Evolutionary conservation across 768 basidiomycete genomes (phyloP).

Genomic region (Suillus americanus): DNA sequence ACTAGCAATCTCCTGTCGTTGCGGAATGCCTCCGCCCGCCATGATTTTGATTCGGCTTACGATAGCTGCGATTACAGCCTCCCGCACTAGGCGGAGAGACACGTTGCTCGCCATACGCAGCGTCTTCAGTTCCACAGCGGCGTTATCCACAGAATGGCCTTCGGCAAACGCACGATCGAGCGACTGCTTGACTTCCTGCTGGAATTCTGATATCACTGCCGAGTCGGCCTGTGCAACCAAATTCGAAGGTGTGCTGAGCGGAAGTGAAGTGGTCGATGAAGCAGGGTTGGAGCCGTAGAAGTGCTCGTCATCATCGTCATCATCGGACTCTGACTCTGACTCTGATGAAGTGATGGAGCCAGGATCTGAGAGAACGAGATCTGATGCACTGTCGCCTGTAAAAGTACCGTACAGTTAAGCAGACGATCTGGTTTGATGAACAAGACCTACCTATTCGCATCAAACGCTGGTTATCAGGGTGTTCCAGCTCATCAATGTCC

Average conservation of each 20-base stretch:
- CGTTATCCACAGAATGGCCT: slow-evolving; percentile 89
- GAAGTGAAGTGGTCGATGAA: slow-evolving; percentile 50
- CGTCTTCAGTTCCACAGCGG: slow-evolving; percentile 92
- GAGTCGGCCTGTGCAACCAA: slow-evolving; percentile 38
- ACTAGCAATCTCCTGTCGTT: slow-evolving; percentile 62
- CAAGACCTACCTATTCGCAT: slow-evolving; percentile 66
- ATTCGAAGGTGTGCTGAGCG: slow-evolving; percentile 39
- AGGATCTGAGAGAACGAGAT: slow-evolving; percentile 60
- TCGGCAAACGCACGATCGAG: slow-evolving; percentile 92
- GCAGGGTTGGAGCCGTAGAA: slow-evolving; percentile 33
- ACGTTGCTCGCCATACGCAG: slow-evolving; percentile 97
- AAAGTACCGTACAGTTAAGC: slow-evolving; percentile 4
- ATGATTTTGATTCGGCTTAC: slow-evolving; percentile 70
- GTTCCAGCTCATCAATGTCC: slow-evolving; percentile 59
- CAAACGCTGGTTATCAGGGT: slow-evolving; percentile 68
- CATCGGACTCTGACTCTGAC: slow-evolving; percentile 41
- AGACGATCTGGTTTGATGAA: background rate
- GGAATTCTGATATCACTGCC: slow-evolving; percentile 68
- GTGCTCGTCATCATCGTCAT: slow-evolving; percentile 42
- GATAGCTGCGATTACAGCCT: slow-evolving; percentile 85
- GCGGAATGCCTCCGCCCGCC: slow-evolving; percentile 51
- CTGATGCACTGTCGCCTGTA: slow-evolving; percentile 57
- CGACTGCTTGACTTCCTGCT: slow-evolving; percentile 73
- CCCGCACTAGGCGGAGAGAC: slow-evolving; percentile 77
- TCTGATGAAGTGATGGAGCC: slow-evolving; percentile 57